Conservation (phyloP, 129 eudicot species). For the Helichrysum umbraculigerum region DNA sequence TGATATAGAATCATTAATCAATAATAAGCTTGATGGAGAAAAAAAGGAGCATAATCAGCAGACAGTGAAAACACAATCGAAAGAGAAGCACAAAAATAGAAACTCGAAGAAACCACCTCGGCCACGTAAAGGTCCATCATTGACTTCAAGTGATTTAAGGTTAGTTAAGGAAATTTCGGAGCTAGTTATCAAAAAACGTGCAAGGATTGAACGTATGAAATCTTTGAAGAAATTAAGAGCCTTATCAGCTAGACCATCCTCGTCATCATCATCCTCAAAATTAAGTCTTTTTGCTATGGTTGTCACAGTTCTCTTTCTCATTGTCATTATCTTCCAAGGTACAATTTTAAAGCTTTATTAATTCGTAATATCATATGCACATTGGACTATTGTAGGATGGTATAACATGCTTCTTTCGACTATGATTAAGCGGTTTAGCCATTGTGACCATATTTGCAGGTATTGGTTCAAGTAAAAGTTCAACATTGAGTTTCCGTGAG, state of each 20-base stretch:
- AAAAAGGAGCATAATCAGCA: slow-evolving; percentile 30
- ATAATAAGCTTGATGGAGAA: slow-evolving; percentile 36
- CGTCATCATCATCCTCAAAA: slow-evolving; percentile 25
- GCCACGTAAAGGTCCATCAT: slow-evolving; percentile 68
- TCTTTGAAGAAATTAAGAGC: slow-evolving; percentile 53
- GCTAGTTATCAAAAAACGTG: slow-evolving; percentile 63
- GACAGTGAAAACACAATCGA: slow-evolving; percentile 32
- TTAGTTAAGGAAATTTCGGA: slow-evolving; percentile 66
- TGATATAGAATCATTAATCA: slow-evolving; percentile 30
- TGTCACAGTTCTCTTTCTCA: slow-evolving; percentile 51
- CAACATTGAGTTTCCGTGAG: not conserved
- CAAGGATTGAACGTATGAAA: slow-evolving; percentile 54
- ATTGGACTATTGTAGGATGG: not conserved
- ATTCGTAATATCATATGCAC: not conserved
- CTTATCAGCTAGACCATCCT: slow-evolving; percentile 12
- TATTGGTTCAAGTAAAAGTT: slow-evolving; percentile 22
- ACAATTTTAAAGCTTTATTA: not conserved
- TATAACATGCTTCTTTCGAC: not conserved
- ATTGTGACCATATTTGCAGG: slow-evolving; percentile 23
- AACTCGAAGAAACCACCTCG: slow-evolving; percentile 63
- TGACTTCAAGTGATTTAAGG: slow-evolving; percentile 53
- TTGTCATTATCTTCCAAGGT: slow-evolving; percentile 66
- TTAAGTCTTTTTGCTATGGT: slow-evolving; percentile 52
- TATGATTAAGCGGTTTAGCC: not conserved
- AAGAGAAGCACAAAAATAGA: slow-evolving; percentile 43